phyloP scores from a whole-genome alignment of 2,329 filamentous ascomycete species.

The Cryphonectria radicalis region DNA sequence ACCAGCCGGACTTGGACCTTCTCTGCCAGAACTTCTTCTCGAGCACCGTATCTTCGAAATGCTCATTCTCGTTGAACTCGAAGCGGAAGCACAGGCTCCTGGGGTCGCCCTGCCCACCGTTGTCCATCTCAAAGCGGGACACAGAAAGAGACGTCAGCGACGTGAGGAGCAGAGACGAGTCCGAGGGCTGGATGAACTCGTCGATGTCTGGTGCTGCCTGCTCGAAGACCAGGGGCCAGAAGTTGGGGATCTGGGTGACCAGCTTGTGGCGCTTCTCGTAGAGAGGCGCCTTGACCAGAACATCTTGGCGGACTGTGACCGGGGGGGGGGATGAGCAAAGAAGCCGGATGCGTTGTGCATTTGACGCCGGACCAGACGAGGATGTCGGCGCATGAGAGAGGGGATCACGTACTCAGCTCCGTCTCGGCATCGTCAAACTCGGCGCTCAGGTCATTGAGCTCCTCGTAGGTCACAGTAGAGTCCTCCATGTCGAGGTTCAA shows the following conservation, averaged over 20 bases:
- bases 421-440: slow-evolving; percentile 84
- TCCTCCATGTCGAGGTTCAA: slow-evolving; percentile 37
- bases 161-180: slow-evolving; percentile 73
- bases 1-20: slow-evolving; percentile 68
- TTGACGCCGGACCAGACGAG: not conserved
- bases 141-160: slow-evolving; percentile 72
- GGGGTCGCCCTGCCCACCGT: slow-evolving; percentile 70
- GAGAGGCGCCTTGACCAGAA: slow-evolving; percentile 68
- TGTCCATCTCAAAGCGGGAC: slow-evolving; percentile 77
- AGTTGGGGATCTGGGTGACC: slow-evolving; percentile 76
- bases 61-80: slow-evolving; percentile 79
- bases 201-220: slow-evolving; percentile 85
- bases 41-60: slow-evolving; percentile 76
- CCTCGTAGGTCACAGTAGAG: slow-evolving; percentile 67
- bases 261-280: slow-evolving; percentile 77
- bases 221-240: slow-evolving; percentile 95
- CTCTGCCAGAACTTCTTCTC: slow-evolving; percentile 95
- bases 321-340: slow-evolving; percentile 20
- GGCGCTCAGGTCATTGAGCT: slow-evolving; percentile 78
- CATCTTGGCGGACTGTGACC: slow-evolving; percentile 70
- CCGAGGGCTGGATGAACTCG: slow-evolving; percentile 81
- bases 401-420: slow-evolving; percentile 71
- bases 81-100: slow-evolving; percentile 79
- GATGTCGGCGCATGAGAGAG: not conserved
- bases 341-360: not conserved